Evolutionary conservation across 1,284 basidiomycete genomes (phyloP), one percentile per base, ranked within the genome.

Genomic region (Cryptococcus deneoformans): DNA sequence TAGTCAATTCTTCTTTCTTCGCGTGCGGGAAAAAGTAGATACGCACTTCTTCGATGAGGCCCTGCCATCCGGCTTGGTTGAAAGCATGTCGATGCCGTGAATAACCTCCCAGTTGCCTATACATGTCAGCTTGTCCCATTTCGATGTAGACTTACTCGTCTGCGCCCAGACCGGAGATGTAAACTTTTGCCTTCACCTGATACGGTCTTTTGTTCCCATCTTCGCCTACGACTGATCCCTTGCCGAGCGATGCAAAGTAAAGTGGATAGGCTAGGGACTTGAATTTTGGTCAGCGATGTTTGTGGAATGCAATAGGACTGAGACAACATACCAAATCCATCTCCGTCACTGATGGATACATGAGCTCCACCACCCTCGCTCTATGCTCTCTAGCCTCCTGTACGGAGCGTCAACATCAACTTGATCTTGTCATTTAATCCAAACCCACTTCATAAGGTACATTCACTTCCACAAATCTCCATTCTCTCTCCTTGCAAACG

Each of bases 401-500:
- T 20, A 20, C 54, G 50, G 37, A 38, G 7, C 56, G 38, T 20
- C 5, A n/a, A 20, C n/a, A 35, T 51, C 14, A 38, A 38, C 8
- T 16, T 20, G 20, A 20, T 20, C 20, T 14, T 16, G 8, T 42
- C 24, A 3, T n/a, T 35, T 20, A 39, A 9, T 2, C 20, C n/a
- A 8, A 42, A 77, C 82, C 72, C 54, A 90, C 91, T 70, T 86
- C 80, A 63, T 87, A 92, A 2, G 89, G 83, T 1, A 99, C 85
- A 72, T 99, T 82, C 46, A 99, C 80, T 70, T 92, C 87, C 1
- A 96, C 89, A 70, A 99, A 93, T 66, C 93, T 90, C 92, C 93
- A 99, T 36, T 75, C 79, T 50, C 96, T 82, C 6, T 81, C 80
- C 0, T 90, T 90, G 66, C 87, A 87, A 6, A 93, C 64, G 45